Conservation (phyloP, 768 basidiomycete species). For the Lactarius pseudohatsudake region DNA sequence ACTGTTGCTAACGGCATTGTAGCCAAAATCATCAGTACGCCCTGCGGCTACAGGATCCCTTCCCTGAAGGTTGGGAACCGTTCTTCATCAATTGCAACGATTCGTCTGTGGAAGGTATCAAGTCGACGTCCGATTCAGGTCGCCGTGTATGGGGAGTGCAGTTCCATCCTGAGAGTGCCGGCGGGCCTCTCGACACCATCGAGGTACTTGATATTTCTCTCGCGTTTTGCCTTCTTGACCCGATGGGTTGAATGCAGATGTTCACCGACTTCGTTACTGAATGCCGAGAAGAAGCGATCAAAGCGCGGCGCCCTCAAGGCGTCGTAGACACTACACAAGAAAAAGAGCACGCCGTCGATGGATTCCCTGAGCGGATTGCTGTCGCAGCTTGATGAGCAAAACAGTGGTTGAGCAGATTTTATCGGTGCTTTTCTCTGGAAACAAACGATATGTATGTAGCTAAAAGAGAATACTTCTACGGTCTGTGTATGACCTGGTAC, state of each 20-base stretch:
- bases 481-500: too few species aligned
- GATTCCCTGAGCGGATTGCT: constrained; percentile 30
- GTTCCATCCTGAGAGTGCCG: constrained; percentile 98
- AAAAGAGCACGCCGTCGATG: constrained; percentile 24
- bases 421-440: background rate
- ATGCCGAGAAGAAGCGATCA: constrained; percentile 61
- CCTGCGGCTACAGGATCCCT: constrained; percentile 88
- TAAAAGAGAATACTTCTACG: background rate
- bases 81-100: constrained; percentile 99
- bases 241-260: constrained; percentile 54
- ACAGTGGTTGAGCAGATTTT: background rate
- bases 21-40: constrained; percentile 99
- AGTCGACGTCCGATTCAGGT: constrained; percentile 85
- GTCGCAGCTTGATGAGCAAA: constrained; percentile 31
- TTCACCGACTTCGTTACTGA: constrained; percentile 88
- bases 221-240: constrained; percentile 9
- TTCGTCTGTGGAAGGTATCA: constrained; percentile 98
- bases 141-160: constrained; percentile 97
- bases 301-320: constrained; percentile 29
- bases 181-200: constrained; percentile 98
- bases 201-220: constrained; percentile 52
- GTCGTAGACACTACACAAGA: constrained; percentile 32
- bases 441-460: background rate
- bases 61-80: constrained; percentile 96
- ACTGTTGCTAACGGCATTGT: constrained; percentile 8